A percentile compares a stretch with the other conserved stretches of the same genome.
Evolutionary conservation across 352 stramenopile species (phyloP).

Genomic region (Pseudoperonospora humuli): DNA sequence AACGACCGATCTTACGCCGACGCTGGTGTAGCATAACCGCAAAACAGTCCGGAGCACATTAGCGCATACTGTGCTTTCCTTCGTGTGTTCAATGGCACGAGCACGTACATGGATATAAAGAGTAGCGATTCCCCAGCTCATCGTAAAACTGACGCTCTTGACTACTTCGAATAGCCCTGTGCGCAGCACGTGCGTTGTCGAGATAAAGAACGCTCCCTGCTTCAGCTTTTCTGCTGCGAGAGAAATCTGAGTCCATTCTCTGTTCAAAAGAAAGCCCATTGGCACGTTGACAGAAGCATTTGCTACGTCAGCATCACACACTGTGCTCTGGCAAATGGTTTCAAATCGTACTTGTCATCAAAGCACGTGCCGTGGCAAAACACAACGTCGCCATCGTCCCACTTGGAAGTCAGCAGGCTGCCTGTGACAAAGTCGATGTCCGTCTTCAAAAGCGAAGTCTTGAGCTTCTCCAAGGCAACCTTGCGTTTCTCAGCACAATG

Average conservation of each 20-base stretch:
- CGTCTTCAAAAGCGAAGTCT: constrained; percentile 27
- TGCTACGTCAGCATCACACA: background rate
- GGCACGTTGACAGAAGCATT: background rate
- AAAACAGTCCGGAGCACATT: background rate
- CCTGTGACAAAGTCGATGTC: constrained; percentile 74
- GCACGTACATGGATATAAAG: constrained; percentile 78
- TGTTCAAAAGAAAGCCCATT: constrained; percentile 10
- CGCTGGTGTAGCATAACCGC: constrained; percentile 29
- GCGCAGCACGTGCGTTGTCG: constrained; percentile 67
- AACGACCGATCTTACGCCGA: constrained; percentile 74
- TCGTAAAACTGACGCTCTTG: constrained; percentile 59
- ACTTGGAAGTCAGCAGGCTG: constrained; percentile 54
- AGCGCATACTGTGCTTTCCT: background rate
- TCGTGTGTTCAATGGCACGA: background rate
- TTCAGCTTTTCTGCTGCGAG: constrained; percentile 73
- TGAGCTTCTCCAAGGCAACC: constrained; percentile 36
- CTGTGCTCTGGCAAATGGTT: background rate
- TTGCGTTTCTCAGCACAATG: constrained; percentile 72
- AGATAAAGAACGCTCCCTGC: constrained; percentile 80
- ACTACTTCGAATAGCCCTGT: constrained; percentile 80
- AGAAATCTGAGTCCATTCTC: constrained; percentile 76
- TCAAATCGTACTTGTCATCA: constrained; percentile 51
- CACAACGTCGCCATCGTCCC: constrained; percentile 67
- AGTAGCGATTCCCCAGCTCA: constrained; percentile 79
- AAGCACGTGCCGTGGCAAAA: constrained; percentile 85